Evolutionary conservation across 208 protist genomes (phyloP), one percentile per base, ranked within the genome.

Genomic region (Acanthamoeba castellanii): DNA sequence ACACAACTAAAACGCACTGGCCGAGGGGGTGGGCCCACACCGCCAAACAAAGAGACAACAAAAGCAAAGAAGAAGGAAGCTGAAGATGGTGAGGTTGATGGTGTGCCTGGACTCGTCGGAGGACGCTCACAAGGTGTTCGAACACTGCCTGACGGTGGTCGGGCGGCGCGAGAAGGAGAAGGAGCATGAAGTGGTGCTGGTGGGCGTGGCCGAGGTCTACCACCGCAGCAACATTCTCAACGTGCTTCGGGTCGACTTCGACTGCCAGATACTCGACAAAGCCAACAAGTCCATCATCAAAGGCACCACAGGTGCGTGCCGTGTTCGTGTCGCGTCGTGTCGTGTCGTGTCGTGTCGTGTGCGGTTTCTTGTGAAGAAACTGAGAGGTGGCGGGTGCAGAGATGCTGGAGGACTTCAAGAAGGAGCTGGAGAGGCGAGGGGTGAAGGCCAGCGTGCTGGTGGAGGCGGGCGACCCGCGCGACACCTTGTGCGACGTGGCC

Each of bases 251-350:
- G 87, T 92, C 4, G 87, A 92, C 87, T 92, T 92, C 13, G 87
- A 92, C 87, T 52, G 4, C 9, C 57, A 92, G 61, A 92, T 92
- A 27, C 66, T 92, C 8, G 87, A 92, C 37, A 76, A 92, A 22
- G 87, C 87, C 30, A 92, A 92, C 47, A 92, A 76, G 66, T 92
- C 87, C 59, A 92, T 92, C 25, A 27, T 92, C 61, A 92, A 92
- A 27, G 87, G 87, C 13, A 92, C 87, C 4, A 13, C 34, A 32
- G 87, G 87, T 92, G 45, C 22, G 8, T 11, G 5, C n/a, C 14
- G 22, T 27, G 9, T 11, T 72, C 11, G 64, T 34, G 64, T 20
- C 5, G 57, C 57, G 57, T 27, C 50, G 57, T n/a, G n/a, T n/a
- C n/a, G n/a, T n/a, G n/a, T n/a, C n/a, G n/a, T n/a, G n/a, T n/a